phyloP scores from a whole-genome alignment of 192 early-diverging fungal species.

The Rhizoclosmatium globosum region DNA sequence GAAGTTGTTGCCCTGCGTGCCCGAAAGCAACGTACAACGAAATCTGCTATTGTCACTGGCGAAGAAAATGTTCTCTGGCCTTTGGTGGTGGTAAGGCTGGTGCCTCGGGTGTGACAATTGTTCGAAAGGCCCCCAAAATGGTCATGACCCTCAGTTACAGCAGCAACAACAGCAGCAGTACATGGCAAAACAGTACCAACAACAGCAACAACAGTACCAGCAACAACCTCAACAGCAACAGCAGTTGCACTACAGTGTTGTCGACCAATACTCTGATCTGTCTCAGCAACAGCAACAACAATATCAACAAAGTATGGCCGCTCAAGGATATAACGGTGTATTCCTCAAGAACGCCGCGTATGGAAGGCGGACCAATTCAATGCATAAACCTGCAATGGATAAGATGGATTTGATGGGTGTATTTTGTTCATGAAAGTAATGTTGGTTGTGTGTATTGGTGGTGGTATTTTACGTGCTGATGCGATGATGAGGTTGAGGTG shows the following conservation, averaged over 20 bases:
- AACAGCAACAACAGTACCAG: background rate
- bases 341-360: constrained; percentile 44
- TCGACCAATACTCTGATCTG: constrained; percentile 2
- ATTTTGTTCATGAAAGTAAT: background rate
- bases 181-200: constrained; percentile 14
- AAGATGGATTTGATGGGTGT: background rate
- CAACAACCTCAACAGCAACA: constrained; percentile 9
- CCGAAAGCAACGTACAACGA: constrained; percentile 29
- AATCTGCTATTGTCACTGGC: constrained; percentile 44
- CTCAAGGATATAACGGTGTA: constrained; percentile 30
- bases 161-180: constrained; percentile 34
- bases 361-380: constrained; percentile 46
- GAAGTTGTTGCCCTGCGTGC: constrained; percentile 57
- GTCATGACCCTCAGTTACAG: background rate
- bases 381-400: background rate
- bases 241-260: background rate
- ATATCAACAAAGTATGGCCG: constrained; percentile 11
- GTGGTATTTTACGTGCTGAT: background rate
- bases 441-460: background rate
- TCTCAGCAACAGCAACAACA: constrained; percentile 18
- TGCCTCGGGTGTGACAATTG: constrained; percentile 58
- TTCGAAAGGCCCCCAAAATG: constrained; percentile 59
- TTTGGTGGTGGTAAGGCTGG: constrained; percentile 58
- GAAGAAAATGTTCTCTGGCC: constrained; percentile 69
- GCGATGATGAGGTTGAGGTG: background rate